A percentile compares a stretch with the other conserved stretches of the same genome.
These are phyloP conservation scores for Tulasnella sp. DNA, from an alignment of 768 basidiomycete species.

Conservation along the genomic window DNA sequence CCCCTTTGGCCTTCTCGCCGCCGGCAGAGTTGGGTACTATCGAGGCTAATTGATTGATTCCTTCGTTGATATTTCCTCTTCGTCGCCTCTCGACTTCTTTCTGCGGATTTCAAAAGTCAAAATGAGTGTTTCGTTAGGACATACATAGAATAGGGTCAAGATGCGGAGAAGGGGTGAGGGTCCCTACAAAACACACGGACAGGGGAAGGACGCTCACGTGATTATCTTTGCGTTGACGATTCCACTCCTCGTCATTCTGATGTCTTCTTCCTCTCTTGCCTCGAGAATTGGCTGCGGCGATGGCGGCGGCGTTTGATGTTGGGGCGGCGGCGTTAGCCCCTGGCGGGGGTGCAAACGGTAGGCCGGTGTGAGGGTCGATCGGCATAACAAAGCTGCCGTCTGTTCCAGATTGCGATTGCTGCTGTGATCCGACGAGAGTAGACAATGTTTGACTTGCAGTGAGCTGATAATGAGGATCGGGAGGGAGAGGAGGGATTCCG, in stretches of 20 bases:
- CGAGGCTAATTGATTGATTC: slow-evolving; percentile 81
- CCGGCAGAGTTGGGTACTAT: slow-evolving; percentile 81
- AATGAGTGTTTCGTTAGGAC: not conserved
- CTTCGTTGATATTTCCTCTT: slow-evolving; percentile 91
- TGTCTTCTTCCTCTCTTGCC: slow-evolving; percentile 13
- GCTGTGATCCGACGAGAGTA: not conserved
- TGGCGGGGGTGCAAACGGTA: not conserved
- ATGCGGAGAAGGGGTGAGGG: not conserved
- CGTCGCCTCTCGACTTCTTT: slow-evolving; percentile 97
- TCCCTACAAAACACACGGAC: too few species aligned
- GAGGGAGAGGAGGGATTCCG: slow-evolving; percentile 3
- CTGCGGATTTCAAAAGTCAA: slow-evolving; percentile 35
- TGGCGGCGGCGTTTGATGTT: not conserved
- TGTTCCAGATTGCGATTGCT: not conserved
- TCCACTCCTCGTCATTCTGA: slow-evolving; percentile 49
- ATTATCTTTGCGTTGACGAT: slow-evolving; percentile 66
- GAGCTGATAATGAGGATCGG: not conserved
- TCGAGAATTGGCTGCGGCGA: too few species aligned
- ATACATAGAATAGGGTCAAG: not conserved
- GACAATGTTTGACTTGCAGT: not conserved
- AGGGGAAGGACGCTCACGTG: slow-evolving; percentile 39
- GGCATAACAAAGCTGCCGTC: not conserved
- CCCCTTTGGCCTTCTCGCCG: slow-evolving; percentile 77
- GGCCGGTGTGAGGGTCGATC: not conserved
- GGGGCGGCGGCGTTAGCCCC: not conserved